Evolutionary conservation across 371 early-diverging fungal genomes (phyloP).

Genomic region (Mortierella sp.): DNA sequence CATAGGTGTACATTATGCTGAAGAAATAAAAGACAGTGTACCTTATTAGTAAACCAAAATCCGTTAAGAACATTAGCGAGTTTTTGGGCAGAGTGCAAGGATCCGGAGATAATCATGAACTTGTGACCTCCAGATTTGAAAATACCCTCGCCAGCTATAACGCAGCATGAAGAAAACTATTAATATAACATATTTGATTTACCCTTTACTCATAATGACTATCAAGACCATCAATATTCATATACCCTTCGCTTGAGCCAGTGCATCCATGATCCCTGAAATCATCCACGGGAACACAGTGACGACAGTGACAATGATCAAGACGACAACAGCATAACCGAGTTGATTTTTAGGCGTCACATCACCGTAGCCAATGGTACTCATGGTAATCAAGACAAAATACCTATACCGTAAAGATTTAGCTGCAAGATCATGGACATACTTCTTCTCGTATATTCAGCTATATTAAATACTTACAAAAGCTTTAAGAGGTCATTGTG

Average conservation of each 20-base stretch:
- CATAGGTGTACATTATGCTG: background rate
- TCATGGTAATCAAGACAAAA: constrained; percentile 74
- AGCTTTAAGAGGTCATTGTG: constrained; percentile 68
- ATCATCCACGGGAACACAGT: constrained; percentile 74
- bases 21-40: background rate
- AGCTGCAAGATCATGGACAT: background rate
- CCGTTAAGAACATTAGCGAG: constrained; percentile 55
- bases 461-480: constrained; percentile 26
- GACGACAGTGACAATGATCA: constrained; percentile 76
- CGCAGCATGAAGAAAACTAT: background rate
- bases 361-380: constrained; percentile 89
- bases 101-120: constrained; percentile 56
- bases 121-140: constrained; percentile 53
- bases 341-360: constrained; percentile 74
- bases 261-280: constrained; percentile 67
- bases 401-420: constrained; percentile 51
- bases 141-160: constrained; percentile 53
- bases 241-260: constrained; percentile 67
- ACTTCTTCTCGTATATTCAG: background rate
- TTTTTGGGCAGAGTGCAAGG: constrained; percentile 52
- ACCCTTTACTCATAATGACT: background rate
- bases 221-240: background rate
- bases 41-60: constrained; percentile 58
- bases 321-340: constrained; percentile 75
- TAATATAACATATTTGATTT: background rate